Evolutionary conservation across 2,329 filamentous ascomycete species (phyloP), one percentile per base, ranked within the genome.

Genomic region (Xylariaceae sp.): DNA sequence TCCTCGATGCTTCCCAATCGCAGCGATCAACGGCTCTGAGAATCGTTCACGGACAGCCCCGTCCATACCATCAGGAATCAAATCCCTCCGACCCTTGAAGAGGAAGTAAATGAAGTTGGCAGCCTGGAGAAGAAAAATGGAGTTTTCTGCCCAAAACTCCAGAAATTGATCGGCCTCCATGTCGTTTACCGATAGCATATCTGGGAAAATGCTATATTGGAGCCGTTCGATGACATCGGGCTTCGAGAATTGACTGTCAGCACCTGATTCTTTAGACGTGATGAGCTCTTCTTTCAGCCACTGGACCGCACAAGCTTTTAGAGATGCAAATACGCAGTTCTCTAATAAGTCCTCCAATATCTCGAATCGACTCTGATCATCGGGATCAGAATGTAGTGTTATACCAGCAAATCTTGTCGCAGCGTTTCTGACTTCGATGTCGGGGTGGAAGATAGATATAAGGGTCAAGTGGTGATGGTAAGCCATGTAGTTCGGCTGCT

Each of bases 261-360:
- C 49, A 29, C 58, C 58, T 2, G 52, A 54, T 22, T 61, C 45
- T 40, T 44, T 64, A 3, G 76, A 73, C 4, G 69, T 61, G 7
- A 82, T 69, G 14, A 84, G 66, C 58, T 85, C 82, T 54, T 84
- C 81, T 43, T 79, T 75, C 25, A 84, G 64, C 82, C 82, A 85
- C 4, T 73, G 72, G 4, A 85, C 72, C 1, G 80, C 81, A 34
- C 77, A 80, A 7, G 77, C 81, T 59, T 83, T 82, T 29, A 85
- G 68, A 1, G 75, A 71, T 2, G 79, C 72, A 55, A 81, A 84
- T 54, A 79, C 74, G 68, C 81, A 84, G 59, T 83, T 81, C 62
- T 84, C 80, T 11, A 85, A 65, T 11, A 84, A 70, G 56, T 85
- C 82, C 42, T 81, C 76, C 7, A 86, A 71, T 51, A 85, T 85